Conservation (phyloP, 2,329 filamentous ascomycete genomes). For the Neurospora sp. region DNA sequence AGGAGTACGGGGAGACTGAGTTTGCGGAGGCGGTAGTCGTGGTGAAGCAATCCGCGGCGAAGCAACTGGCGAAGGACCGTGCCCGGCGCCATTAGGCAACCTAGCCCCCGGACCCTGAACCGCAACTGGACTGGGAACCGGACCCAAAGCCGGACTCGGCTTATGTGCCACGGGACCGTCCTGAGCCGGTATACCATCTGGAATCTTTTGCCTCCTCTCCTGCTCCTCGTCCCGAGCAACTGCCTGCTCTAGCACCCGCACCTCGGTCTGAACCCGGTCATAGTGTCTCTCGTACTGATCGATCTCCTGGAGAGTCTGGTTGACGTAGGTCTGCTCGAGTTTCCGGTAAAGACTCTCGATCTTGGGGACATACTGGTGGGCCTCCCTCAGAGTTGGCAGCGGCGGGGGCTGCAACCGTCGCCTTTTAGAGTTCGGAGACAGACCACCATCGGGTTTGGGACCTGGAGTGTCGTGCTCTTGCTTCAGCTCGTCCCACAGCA, state of each 20-base stretch:
- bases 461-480: slow-evolving; percentile 33
- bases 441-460: slow-evolving; percentile 32
- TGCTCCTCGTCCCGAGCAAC: slow-evolving; percentile 17
- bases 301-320: slow-evolving; percentile 60
- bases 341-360: slow-evolving; percentile 62
- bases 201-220: slow-evolving; percentile 3
- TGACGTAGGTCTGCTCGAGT: slow-evolving; percentile 66
- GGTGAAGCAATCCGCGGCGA: slow-evolving; percentile 5
- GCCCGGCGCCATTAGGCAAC: neutral
- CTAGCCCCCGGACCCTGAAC: neutral
- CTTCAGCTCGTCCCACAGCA: slow-evolving; percentile 65
- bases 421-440: slow-evolving; percentile 55
- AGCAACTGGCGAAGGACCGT: slow-evolving; percentile 7
- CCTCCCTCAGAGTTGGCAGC: slow-evolving; percentile 56
- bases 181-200: slow-evolving; percentile 2
- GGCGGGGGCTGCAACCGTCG: slow-evolving; percentile 62
- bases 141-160: neutral
- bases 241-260: slow-evolving; percentile 36
- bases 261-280: slow-evolving; percentile 54
- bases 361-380: slow-evolving; percentile 54
- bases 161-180: slow-evolving; percentile 2
- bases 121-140: neutral
- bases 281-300: slow-evolving; percentile 63
- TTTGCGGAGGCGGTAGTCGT: neutral
- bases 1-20: neutral